A percentile compares a stretch with the other conserved stretches of the same genome.
Evolutionary conservation across 2,329 filamentous ascomycete genomes (phyloP).

Genomic region (Juglanconis juglandina): DNA sequence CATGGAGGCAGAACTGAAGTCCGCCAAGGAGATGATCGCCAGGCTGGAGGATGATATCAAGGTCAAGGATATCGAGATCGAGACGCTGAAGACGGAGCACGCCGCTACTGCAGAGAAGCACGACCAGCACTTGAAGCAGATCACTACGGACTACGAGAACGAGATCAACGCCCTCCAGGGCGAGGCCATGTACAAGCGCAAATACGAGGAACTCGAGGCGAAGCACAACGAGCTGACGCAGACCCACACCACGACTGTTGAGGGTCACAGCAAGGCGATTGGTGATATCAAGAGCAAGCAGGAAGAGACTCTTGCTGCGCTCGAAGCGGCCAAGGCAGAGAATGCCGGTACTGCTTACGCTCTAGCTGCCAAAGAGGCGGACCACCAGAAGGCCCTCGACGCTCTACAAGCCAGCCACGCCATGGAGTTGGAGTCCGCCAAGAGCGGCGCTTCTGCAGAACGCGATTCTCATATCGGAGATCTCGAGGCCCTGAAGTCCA

Average conservation of each 20-base stretch:
- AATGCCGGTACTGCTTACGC: slow-evolving; percentile 42
- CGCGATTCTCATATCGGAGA: slow-evolving; percentile 46
- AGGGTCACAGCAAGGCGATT: slow-evolving; percentile 40
- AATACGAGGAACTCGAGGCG: slow-evolving; percentile 57
- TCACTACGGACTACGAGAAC: slow-evolving; percentile 61
- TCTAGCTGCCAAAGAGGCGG: slow-evolving; percentile 48
- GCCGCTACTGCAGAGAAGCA: slow-evolving; percentile 44
- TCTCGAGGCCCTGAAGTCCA: slow-evolving; percentile 52
- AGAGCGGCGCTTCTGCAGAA: slow-evolving; percentile 49
- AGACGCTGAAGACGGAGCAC: slow-evolving; percentile 49
- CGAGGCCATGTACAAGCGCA: slow-evolving; percentile 62
- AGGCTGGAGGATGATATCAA: slow-evolving; percentile 45
- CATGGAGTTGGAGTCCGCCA: slow-evolving; percentile 55
- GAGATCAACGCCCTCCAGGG: slow-evolving; percentile 62
- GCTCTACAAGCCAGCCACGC: slow-evolving; percentile 55
- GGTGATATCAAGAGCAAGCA: slow-evolving; percentile 42
- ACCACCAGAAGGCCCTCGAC: slow-evolving; percentile 53
- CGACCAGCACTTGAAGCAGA: slow-evolving; percentile 53
- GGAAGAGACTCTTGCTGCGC: slow-evolving; percentile 40
- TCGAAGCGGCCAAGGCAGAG: slow-evolving; percentile 41
- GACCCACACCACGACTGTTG: slow-evolving; percentile 31
- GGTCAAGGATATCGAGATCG: slow-evolving; percentile 47
- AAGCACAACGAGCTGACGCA: slow-evolving; percentile 50
- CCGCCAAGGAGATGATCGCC: slow-evolving; percentile 44
- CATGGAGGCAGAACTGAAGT: slow-evolving; percentile 44